A percentile compares a stretch with the other conserved stretches of the same genome.
Evolutionary conservation across 148 eudicot species (phyloP).

Genomic region (Oxyria digyna): DNA sequence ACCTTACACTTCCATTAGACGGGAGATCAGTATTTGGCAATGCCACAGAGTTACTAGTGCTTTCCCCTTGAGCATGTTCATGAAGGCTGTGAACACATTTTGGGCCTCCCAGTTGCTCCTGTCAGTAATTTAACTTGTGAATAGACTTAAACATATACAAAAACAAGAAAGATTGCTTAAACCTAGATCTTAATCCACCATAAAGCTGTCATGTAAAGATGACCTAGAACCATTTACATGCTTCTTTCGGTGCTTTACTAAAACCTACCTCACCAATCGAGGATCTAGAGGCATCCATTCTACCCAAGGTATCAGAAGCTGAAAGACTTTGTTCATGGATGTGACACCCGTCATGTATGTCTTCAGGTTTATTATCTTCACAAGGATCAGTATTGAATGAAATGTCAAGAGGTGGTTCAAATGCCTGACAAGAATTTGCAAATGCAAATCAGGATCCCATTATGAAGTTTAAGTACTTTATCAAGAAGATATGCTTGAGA

Average conservation of each 20-base stretch:
- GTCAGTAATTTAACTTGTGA: constrained; percentile 18
- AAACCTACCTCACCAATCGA: constrained; percentile 18
- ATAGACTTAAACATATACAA: background rate
- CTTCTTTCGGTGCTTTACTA: constrained; percentile 15
- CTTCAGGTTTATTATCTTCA: constrained; percentile 32
- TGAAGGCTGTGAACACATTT: constrained; percentile 14
- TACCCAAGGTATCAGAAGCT: constrained; percentile 27
- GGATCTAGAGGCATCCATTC: constrained; percentile 14
- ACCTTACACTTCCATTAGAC: constrained; percentile 43
- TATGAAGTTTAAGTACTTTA: background rate
- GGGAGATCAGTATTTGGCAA: constrained; percentile 9
- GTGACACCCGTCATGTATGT: constrained; percentile 23
- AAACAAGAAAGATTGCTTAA: constrained; percentile 14
- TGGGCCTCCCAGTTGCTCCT: constrained; percentile 25
- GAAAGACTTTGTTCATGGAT: constrained; percentile 20
- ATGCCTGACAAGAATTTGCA: constrained; percentile 40
- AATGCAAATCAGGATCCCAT: background rate
- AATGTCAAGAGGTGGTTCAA: constrained; percentile 90
- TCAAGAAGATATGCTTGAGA: background rate
- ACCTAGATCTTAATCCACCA: constrained; percentile 2
- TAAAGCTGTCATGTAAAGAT: background rate
- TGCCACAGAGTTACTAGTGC: constrained; percentile 13
- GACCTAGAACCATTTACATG: constrained; percentile 19
- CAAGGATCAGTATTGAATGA: constrained; percentile 38
- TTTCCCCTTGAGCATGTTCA: constrained; percentile 20